Percentiles rank a stretch among this genome's conserved stretches.
phyloP scores from a whole-genome alignment of 1,139 yeast genomes.

The Pneumocystis sp. region DNA sequence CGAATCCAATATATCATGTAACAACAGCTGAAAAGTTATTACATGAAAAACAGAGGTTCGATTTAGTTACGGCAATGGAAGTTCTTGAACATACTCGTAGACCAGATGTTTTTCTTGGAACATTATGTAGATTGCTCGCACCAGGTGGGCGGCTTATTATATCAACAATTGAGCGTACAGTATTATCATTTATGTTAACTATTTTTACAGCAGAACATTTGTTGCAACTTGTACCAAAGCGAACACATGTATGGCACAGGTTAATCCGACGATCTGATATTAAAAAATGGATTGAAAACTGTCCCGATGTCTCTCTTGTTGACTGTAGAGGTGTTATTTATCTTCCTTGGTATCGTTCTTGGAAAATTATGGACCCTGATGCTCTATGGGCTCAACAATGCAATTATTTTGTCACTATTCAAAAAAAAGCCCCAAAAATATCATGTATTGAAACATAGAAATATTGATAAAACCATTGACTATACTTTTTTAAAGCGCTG shows the following conservation, averaged over 20 bases:
- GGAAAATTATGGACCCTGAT: conserved; percentile 5
- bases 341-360: conserved; percentile 7
- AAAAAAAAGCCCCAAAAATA: background rate
- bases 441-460: background rate
- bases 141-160: conserved; percentile 77
- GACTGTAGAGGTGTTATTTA: conserved; percentile 11
- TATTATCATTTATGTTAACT: conserved; percentile 84
- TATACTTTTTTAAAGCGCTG: background rate
- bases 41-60: conserved; percentile 31
- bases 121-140: conserved; percentile 51
- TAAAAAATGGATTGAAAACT: conserved; percentile 43
- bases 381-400: conserved; percentile 10
- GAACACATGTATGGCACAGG: conserved; percentile 79
- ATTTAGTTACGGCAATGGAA: conserved; percentile 81
- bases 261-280: conserved; percentile 70
- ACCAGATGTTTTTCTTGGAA: conserved; percentile 56
- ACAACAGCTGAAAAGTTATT: conserved; percentile 39
- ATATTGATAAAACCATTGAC: too few species aligned
- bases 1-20: conserved; percentile 35
- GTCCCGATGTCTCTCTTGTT: conserved; percentile 22
- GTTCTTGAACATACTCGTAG: conserved; percentile 84
- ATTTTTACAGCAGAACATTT: conserved; percentile 79
- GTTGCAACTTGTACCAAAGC: conserved; percentile 67
- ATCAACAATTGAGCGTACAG: conserved; percentile 83
- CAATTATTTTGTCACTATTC: conserved; percentile 2